Evolutionary conservation across 257 asterid species (phyloP).

Genomic region (Jacaranda mimosifolia): DNA sequence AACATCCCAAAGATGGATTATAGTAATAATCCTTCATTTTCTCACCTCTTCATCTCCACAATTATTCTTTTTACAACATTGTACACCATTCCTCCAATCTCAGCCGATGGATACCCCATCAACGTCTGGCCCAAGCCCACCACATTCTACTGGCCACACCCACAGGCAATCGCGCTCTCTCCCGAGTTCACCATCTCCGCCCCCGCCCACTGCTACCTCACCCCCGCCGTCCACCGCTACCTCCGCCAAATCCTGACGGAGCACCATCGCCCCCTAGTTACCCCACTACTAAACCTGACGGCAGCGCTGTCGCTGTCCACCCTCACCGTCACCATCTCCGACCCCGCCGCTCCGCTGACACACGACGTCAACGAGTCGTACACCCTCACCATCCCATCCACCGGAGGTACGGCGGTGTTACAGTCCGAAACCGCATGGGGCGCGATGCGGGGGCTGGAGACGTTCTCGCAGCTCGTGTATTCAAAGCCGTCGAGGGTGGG

Average conservation of each 20-base stretch:
- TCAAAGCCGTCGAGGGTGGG: conserved; percentile 56
- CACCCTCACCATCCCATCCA: conserved; percentile 54
- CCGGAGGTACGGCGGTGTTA: conserved; percentile 48
- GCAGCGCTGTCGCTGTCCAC: conserved; percentile 50
- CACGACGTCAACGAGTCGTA: conserved; percentile 92
- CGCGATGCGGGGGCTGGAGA: conserved; percentile 90
- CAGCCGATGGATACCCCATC: conserved; percentile 69
- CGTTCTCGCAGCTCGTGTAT: conserved; percentile 82
- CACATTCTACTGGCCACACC: conserved; percentile 68
- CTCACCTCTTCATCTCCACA: conserved; percentile 19
- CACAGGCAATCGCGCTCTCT: conserved; percentile 65
- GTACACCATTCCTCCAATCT: conserved; percentile 37
- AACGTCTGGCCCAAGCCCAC: conserved; percentile 96
- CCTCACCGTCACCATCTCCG: conserved; percentile 55
- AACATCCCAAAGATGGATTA: conserved; percentile 24
- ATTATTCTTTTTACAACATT: conserved; percentile 26
- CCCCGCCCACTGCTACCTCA: conserved; percentile 61
- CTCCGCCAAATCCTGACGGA: conserved; percentile 50
- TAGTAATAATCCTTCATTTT: conserved; percentile 5
- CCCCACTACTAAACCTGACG: conserved; percentile 63
- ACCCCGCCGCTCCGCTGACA: conserved; percentile 51
- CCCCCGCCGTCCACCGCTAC: conserved; percentile 72
- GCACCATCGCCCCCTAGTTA: conserved; percentile 58
- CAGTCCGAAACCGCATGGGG: conserved; percentile 79
- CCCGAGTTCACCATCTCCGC: conserved; percentile 59